These are phyloP conservation scores for Colletotrichum noveboracense DNA, from an alignment of 2,329 filamentous ascomycete species.

Conservation along the genomic window DNA sequence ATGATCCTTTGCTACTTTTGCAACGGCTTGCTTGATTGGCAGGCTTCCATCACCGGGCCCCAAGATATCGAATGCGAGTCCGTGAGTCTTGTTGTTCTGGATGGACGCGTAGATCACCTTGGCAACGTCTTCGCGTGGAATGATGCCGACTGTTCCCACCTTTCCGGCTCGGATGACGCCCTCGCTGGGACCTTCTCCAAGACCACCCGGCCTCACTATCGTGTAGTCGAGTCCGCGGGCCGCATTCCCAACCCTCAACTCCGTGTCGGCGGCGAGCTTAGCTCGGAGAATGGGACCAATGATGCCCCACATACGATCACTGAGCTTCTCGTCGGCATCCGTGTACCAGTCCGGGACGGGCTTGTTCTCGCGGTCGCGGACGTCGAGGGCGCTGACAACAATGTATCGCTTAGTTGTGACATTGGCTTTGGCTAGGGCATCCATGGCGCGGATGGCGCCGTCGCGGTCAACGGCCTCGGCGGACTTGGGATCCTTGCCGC, in stretches of 20 bases:
- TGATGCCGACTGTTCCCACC: slow-evolving; percentile 38
- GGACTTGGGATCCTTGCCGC: slow-evolving; percentile 38
- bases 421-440: slow-evolving; percentile 43
- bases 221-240: slow-evolving; percentile 46
- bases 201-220: slow-evolving; percentile 45
- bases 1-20: slow-evolving; percentile 37
- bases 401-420: slow-evolving; percentile 46
- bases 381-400: slow-evolving; percentile 48
- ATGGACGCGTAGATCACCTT: slow-evolving; percentile 43
- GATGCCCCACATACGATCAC: slow-evolving; percentile 40
- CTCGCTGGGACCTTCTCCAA: slow-evolving; percentile 40
- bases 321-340: slow-evolving; percentile 38
- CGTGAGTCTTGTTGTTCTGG: slow-evolving; percentile 42
- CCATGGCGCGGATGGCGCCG: slow-evolving; percentile 49
- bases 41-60: slow-evolving; percentile 38
- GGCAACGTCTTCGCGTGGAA: slow-evolving; percentile 51
- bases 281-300: slow-evolving; percentile 45
- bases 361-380: slow-evolving; percentile 40
- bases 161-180: slow-evolving; percentile 47
- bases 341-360: slow-evolving; percentile 48
- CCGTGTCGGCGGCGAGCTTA: slow-evolving; percentile 46
- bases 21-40: slow-evolving; percentile 41
- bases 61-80: slow-evolving; percentile 47
- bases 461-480: slow-evolving; percentile 49
- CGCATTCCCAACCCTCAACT: slow-evolving; percentile 41